These are phyloP conservation scores for Yarrowia sp. DNA, from an alignment of 805 yeast genomes.

Conservation along the genomic window DNA sequence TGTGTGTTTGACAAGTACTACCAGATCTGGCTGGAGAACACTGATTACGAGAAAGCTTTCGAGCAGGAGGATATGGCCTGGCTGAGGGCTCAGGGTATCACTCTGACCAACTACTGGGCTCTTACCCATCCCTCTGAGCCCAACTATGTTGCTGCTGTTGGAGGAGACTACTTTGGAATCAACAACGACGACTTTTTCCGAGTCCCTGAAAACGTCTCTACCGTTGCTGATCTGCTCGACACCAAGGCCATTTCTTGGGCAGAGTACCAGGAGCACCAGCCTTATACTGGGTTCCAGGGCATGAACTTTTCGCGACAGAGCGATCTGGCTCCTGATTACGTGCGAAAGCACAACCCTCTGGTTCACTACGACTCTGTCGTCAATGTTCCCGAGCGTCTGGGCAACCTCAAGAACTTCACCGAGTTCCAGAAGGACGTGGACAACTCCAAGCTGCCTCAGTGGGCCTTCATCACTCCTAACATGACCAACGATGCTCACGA, in stretches of 20 bases:
- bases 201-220: constrained; percentile 49
- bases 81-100: constrained; percentile 47
- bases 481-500: constrained; percentile 55
- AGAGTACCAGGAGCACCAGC: constrained; percentile 54
- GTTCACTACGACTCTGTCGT: constrained; percentile 45
- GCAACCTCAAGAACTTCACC: constrained; percentile 50
- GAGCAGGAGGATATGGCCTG: constrained; percentile 46
- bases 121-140: constrained; percentile 56
- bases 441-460: constrained; percentile 49
- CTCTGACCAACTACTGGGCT: constrained; percentile 52
- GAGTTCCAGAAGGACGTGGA: constrained; percentile 45
- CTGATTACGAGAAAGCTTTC: constrained; percentile 51
- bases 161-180: constrained; percentile 53
- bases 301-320: constrained; percentile 47
- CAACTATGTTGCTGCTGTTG: constrained; percentile 50
- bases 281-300: constrained; percentile 53
- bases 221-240: constrained; percentile 51
- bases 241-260: constrained; percentile 50
- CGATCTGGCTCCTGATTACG: constrained; percentile 47
- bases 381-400: constrained; percentile 41
- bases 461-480: constrained; percentile 54
- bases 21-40: constrained; percentile 52
- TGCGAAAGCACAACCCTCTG: constrained; percentile 55
- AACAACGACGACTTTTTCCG: constrained; percentile 47
- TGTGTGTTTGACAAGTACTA: constrained; percentile 44